Percentiles rank a stretch among this genome's conserved stretches.
These are phyloP conservation scores for Colletotrichum incanum DNA, from an alignment of 2,329 filamentous ascomycete species.

Conservation along the genomic window DNA sequence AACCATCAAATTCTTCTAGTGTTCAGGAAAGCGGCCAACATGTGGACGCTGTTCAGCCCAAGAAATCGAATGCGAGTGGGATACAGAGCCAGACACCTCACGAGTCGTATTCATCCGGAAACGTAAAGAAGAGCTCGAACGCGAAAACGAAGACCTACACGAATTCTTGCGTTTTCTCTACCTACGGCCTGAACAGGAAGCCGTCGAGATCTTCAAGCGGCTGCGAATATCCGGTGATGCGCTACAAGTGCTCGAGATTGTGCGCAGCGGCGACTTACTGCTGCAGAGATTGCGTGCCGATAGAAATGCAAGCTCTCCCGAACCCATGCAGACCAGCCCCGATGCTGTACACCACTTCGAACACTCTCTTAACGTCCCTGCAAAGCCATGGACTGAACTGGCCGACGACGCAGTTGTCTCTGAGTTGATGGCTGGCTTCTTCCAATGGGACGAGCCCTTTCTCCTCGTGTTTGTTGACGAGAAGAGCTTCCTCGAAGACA, in stretches of 20 bases:
- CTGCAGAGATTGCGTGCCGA: conserved; percentile 1
- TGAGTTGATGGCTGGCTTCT: not conserved
- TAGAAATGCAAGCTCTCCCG: not conserved
- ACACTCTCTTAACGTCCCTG: not conserved
- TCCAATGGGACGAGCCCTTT: conserved; percentile 6
- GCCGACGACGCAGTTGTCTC: conserved; percentile 8
- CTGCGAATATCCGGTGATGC: conserved; percentile 3
- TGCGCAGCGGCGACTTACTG: conserved; percentile 16
- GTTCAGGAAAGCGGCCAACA: not conserved
- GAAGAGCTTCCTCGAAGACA: not conserved
- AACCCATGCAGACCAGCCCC: not conserved
- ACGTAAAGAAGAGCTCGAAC: conserved; percentile 31
- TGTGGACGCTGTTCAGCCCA: conserved; percentile 3
- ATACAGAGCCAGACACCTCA: conserved; percentile 22
- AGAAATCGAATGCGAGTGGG: conserved; percentile 17
- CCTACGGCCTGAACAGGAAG: conserved; percentile 5
- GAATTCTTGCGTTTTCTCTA: not conserved
- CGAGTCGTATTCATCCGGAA: conserved; percentile 6
- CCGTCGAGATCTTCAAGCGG: conserved; percentile 8
- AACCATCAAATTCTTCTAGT: not conserved
- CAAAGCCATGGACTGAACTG: not conserved
- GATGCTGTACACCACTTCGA: not conserved
- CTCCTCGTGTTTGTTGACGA: conserved; percentile 12
- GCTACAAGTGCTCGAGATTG: conserved; percentile 10
- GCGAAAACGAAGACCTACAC: conserved; percentile 29